These are phyloP conservation scores for Plantago coronopus DNA, from an alignment of 305 asterid genomes.

Conservation along the genomic window DNA sequence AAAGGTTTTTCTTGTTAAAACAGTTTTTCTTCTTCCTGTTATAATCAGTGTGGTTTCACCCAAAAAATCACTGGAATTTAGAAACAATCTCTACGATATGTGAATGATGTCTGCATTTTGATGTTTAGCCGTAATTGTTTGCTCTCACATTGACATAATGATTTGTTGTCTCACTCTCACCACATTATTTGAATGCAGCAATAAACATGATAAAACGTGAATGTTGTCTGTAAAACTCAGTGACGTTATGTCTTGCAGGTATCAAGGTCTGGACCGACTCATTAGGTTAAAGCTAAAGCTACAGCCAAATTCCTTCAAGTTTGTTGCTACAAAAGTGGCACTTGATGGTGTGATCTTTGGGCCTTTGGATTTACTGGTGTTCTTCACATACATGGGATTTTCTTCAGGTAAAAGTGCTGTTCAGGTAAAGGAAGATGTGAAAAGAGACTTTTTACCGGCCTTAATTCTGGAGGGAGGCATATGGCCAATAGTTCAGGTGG, in stretches of 20 bases:
- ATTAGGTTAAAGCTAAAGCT: constrained; percentile 53
- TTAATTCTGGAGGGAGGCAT: constrained; percentile 70
- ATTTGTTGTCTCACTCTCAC: too few relatives aligned
- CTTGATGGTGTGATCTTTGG: constrained; percentile 77
- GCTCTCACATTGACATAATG: too few relatives aligned
- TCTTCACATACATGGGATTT: constrained; percentile 84
- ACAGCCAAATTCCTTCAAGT: constrained; percentile 65
- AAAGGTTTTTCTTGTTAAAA: neutral
- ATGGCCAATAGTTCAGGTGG: constrained; percentile 83
- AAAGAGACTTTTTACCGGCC: constrained; percentile 81
- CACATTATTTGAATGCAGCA: too few relatives aligned
- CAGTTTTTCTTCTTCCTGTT: neutral
- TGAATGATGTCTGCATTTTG: too few relatives aligned
- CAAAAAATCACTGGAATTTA: neutral
- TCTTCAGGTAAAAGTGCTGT: constrained; percentile 60
- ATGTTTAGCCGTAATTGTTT: too few relatives aligned
- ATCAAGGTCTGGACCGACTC: constrained; percentile 68
- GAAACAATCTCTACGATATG: neutral
- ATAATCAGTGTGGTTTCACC: neutral
- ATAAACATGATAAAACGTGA: neutral
- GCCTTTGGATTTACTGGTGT: constrained; percentile 70
- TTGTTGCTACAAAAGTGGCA: constrained; percentile 80
- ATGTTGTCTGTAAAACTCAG: too few relatives aligned
- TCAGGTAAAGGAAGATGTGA: constrained; percentile 76
- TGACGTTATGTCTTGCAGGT: constrained; percentile 42